These are phyloP conservation scores for Exophiala alcalophila DNA, from an alignment of 2,329 filamentous ascomycete species.

Conservation along the genomic window DNA sequence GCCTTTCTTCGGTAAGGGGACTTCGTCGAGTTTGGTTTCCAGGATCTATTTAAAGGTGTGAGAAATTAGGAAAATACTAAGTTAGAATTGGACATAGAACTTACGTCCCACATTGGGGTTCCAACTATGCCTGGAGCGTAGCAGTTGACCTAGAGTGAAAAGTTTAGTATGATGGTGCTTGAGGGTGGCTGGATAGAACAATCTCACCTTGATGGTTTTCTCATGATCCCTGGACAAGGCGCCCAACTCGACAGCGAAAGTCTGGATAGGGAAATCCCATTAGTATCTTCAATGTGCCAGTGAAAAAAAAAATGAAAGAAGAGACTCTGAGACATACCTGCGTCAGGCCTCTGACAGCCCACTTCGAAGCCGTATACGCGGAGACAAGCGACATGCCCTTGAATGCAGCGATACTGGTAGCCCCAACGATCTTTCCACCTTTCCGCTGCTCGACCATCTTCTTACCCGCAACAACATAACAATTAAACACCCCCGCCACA, in stretches of 20 bases:
- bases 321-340: constrained; percentile 51
- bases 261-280: too few species aligned
- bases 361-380: constrained; percentile 65
- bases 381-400: constrained; percentile 54
- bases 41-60: constrained; percentile 54
- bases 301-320: background rate
- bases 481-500: constrained; percentile 64
- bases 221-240: constrained; percentile 14
- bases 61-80: too few species aligned
- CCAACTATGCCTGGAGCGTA: constrained; percentile 67
- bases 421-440: constrained; percentile 51
- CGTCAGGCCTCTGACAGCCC: constrained; percentile 62
- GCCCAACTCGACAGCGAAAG: constrained; percentile 15
- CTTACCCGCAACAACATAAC: constrained; percentile 59
- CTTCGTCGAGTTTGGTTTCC: constrained; percentile 56
- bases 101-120: constrained; percentile 66
- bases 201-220: constrained; percentile 16
- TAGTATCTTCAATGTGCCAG: too few species aligned
- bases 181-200: constrained; percentile 29
- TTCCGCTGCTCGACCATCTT: constrained; percentile 53
- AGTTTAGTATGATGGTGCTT: constrained; percentile 62
- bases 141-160: constrained; percentile 63
- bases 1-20: constrained; percentile 49
- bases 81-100: too few species aligned
- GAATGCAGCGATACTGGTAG: constrained; percentile 51